These are phyloP conservation scores for Exophiala aquamarina DNA, from an alignment of 2,329 filamentous ascomycete genomes.

Conservation along the genomic window DNA sequence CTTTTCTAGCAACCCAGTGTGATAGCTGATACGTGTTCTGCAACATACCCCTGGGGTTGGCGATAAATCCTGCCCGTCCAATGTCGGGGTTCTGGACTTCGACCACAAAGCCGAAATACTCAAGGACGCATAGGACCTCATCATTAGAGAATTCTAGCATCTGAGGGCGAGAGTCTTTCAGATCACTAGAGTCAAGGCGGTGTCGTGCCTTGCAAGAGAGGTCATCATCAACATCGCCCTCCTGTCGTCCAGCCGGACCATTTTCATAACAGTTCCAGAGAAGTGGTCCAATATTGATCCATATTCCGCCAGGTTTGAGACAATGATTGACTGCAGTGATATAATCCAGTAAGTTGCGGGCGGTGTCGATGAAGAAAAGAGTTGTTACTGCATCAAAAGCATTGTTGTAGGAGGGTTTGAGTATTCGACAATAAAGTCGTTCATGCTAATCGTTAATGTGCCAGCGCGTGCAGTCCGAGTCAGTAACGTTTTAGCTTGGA, in stretches of 20 bases:
- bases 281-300: conserved; percentile 86
- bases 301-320: conserved; percentile 72
- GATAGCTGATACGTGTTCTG: conserved; percentile 76
- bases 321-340: conserved; percentile 79
- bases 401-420: conserved; percentile 57
- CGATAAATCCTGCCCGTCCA: conserved; percentile 68
- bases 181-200: no score
- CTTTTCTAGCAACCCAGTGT: conserved; percentile 83
- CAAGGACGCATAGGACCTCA: conserved; percentile 75
- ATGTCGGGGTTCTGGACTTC: conserved; percentile 34
- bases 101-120: conserved; percentile 73
- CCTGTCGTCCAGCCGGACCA: conserved; percentile 43
- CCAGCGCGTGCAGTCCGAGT: not conserved
- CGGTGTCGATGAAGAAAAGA: conserved; percentile 96
- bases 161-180: conserved; percentile 77
- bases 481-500: conserved; percentile 56
- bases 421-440: conserved; percentile 79
- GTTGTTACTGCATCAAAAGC: conserved; percentile 81
- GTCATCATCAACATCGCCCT: conserved; percentile 46
- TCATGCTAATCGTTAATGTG: conserved; percentile 62
- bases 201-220: conserved; percentile 37
- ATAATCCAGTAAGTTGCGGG: conserved; percentile 87
- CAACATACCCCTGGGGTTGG: conserved; percentile 80
- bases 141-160: conserved; percentile 81
- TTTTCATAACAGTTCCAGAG: conserved; percentile 94